These are phyloP conservation scores for Kwoniella pini DNA, from an alignment of 768 basidiomycete species.

Conservation along the genomic window DNA sequence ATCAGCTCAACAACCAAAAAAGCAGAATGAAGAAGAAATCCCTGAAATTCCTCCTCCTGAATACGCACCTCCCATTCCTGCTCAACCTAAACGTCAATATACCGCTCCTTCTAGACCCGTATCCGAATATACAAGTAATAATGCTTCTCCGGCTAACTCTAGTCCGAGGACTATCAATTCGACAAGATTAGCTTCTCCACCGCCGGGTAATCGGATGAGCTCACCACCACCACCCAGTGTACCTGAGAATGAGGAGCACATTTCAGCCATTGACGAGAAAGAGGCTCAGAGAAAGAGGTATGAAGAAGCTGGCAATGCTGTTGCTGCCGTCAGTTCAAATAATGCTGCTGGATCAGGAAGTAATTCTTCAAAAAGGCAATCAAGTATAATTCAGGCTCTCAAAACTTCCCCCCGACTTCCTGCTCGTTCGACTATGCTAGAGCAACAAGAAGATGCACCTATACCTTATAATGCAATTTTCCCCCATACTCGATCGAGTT, in stretches of 20 bases:
- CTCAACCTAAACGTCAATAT: constrained; percentile 23
- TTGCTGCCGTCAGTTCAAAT: background rate
- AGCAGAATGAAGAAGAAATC: constrained; percentile 13
- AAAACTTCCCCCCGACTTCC: constrained; percentile 3
- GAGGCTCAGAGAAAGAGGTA: constrained; percentile 41
- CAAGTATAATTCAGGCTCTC: constrained; percentile 10
- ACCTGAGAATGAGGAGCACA: background rate
- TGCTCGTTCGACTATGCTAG: background rate
- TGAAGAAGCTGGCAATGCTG: constrained; percentile 36
- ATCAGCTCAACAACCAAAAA: background rate
- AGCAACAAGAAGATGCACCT: constrained; percentile 3
- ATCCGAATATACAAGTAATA: constrained; percentile 20
- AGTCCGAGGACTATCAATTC: constrained; percentile 6
- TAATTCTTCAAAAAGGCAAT: constrained; percentile 7
- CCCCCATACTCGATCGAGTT: background rate
- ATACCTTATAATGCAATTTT: constrained; percentile 19
- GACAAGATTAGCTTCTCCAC: constrained; percentile 8
- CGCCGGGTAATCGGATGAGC: background rate
- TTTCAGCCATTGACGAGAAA: constrained; percentile 41
- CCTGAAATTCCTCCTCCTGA: constrained; percentile 41
- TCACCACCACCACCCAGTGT: constrained; percentile 8
- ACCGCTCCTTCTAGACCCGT: constrained; percentile 29
- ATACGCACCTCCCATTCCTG: constrained; percentile 38
- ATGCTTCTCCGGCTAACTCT: constrained; percentile 6
- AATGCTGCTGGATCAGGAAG: background rate